phyloP scores from a whole-genome alignment of 352 stramenopile species.

The Albugo laibachii region DNA sequence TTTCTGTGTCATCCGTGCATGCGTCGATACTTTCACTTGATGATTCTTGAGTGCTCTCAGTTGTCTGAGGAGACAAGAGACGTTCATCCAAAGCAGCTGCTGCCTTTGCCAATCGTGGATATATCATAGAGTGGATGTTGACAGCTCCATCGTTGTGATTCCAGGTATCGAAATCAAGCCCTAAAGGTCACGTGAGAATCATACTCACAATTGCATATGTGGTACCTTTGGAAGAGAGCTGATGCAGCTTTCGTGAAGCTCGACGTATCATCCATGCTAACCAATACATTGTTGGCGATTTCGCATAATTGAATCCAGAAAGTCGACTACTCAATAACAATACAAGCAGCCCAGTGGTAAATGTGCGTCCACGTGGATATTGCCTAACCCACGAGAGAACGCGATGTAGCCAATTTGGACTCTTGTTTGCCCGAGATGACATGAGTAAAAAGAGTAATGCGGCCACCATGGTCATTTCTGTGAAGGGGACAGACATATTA shows the following conservation, averaged over 20 bases:
- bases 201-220: neutral
- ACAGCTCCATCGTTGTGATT: slow-evolving; percentile 55
- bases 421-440: slow-evolving; percentile 3
- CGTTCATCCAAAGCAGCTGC: slow-evolving; percentile 1
- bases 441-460: slow-evolving; percentile 9
- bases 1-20: neutral
- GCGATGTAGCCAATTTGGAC: slow-evolving; percentile 4
- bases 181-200: slow-evolving; percentile 3
- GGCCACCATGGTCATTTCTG: slow-evolving; percentile 6
- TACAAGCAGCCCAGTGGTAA: slow-evolving; percentile 7
- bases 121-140: slow-evolving; percentile 52
- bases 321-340: slow-evolving; percentile 15
- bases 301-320: slow-evolving; percentile 34
- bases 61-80: neutral
- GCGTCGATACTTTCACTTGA: neutral
- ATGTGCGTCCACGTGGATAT: neutral
- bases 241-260: slow-evolving; percentile 20
- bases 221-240: slow-evolving; percentile 29
- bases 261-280: slow-evolving; percentile 42
- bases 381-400: slow-evolving; percentile 4
- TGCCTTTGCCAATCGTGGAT: slow-evolving; percentile 36
- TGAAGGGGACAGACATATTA: slow-evolving; percentile 17
- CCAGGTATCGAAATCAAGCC: slow-evolving; percentile 35
- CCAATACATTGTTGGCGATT: slow-evolving; percentile 29
- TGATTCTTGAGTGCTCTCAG: neutral